Percentiles rank a stretch among this genome's conserved stretches.
These are phyloP conservation scores for Suillus ampliporus DNA, from an alignment of 768 basidiomycete species.

Conservation along the genomic window DNA sequence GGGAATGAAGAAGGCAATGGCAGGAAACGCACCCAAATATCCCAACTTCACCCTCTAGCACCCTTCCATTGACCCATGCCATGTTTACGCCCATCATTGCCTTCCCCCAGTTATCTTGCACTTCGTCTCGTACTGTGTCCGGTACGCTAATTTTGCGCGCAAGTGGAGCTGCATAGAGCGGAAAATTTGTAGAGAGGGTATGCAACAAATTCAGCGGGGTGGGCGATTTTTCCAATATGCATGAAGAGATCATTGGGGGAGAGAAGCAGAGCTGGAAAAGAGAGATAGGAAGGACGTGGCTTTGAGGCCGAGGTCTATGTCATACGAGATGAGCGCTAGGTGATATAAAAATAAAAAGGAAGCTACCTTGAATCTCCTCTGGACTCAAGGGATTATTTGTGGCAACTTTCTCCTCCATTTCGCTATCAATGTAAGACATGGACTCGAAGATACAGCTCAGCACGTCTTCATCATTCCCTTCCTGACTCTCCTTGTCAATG, in stretches of 20 bases:
- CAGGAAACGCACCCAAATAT: slow-evolving; percentile 49
- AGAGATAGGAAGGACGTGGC: slow-evolving; percentile 76
- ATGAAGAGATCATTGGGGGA: slow-evolving; percentile 30
- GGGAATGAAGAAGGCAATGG: not conserved
- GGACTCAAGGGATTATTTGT: slow-evolving; percentile 50
- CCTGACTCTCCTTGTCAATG: slow-evolving; percentile 1
- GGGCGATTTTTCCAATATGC: slow-evolving; percentile 27
- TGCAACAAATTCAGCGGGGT: slow-evolving; percentile 45
- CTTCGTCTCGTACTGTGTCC: slow-evolving; percentile 55
- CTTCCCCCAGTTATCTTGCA: slow-evolving; percentile 58
- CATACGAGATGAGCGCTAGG: not conserved
- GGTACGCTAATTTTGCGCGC: slow-evolving; percentile 69
- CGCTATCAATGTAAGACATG: slow-evolving; percentile 33
- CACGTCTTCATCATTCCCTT: slow-evolving; percentile 27
- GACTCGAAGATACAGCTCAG: slow-evolving; percentile 37
- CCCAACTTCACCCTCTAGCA: slow-evolving; percentile 67
- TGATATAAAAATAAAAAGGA: slow-evolving; percentile 4
- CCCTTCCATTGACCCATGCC: slow-evolving; percentile 84
- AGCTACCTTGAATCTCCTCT: slow-evolving; percentile 62
- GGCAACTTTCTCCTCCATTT: slow-evolving; percentile 40
- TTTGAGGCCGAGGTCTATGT: slow-evolving; percentile 68
- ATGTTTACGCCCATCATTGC: slow-evolving; percentile 58
- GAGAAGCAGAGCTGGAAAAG: slow-evolving; percentile 55
- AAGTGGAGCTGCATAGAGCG: slow-evolving; percentile 78
- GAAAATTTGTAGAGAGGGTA: slow-evolving; percentile 86